A percentile compares a stretch with the other conserved stretches of the same genome.
These are phyloP conservation scores for Evernia prunastri DNA, from an alignment of 495 filamentous ascomycete genomes.

Conservation along the genomic window DNA sequence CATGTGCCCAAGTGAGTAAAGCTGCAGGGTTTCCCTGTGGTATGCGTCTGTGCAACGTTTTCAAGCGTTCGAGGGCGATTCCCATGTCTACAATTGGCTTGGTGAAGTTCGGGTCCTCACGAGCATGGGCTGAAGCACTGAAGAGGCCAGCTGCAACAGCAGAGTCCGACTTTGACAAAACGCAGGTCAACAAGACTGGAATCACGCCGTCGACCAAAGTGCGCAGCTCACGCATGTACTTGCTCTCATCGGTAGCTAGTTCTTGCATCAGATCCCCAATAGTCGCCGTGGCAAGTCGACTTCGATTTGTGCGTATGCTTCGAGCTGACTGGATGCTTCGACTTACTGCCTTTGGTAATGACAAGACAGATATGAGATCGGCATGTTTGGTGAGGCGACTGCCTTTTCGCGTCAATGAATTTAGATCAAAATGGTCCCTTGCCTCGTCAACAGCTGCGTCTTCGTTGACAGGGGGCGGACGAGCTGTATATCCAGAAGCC, in stretches of 20 bases:
- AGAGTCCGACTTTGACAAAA: conserved; percentile 66
- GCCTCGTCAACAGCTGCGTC: conserved; percentile 31
- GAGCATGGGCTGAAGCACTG: conserved; percentile 43
- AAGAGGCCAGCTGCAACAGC: conserved; percentile 64
- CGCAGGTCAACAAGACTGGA: conserved; percentile 81
- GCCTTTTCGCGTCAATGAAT: conserved; percentile 38
- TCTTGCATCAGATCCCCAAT: conserved; percentile 72
- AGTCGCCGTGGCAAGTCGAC: conserved; percentile 57
- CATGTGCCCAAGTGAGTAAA: conserved; percentile 73
- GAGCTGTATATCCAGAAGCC: conserved; percentile 15
- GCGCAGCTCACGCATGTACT: conserved; percentile 87
- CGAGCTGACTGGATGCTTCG: conserved; percentile 62
- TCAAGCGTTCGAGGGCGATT: conserved; percentile 75
- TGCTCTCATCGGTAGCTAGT: conserved; percentile 73
- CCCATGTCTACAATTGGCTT: conserved; percentile 95
- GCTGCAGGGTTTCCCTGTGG: conserved; percentile 61
- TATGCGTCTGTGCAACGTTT: conserved; percentile 69
- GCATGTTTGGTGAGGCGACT: conserved; percentile 83
- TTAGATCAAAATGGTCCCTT: conserved; percentile 40
- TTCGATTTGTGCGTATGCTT: conserved; percentile 67
- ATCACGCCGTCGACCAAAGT: conserved; percentile 95
- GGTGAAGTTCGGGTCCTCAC: conserved; percentile 59
- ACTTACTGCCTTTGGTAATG: conserved; percentile 58
- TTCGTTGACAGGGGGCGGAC: conserved; percentile 9
- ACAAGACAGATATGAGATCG: conserved; percentile 88